A percentile compares a stretch with the other conserved stretches of the same genome.
phyloP scores from a whole-genome alignment of 1,284 basidiomycete genomes.

The Leccinum pachyderme region DNA sequence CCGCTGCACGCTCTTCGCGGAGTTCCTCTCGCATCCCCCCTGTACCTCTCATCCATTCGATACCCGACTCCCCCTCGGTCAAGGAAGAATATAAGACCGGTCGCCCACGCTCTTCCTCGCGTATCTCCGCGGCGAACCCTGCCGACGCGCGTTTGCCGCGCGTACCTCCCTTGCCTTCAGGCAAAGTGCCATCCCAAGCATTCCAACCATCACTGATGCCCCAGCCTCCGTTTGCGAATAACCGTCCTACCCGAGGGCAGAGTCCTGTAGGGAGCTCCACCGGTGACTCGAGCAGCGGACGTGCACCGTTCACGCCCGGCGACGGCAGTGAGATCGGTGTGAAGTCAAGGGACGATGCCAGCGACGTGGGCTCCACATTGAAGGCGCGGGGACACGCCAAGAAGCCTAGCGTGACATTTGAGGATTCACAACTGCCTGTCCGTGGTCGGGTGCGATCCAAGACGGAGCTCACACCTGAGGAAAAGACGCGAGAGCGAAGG shows the following conservation, averaged over 20 bases:
- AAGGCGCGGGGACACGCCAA: conserved; percentile 41
- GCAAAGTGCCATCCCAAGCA: conserved; percentile 7
- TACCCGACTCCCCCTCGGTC: conserved; percentile 35
- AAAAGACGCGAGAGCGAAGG: conserved; percentile 61
- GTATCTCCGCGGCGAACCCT: conserved; percentile 10
- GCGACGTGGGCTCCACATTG: conserved; percentile 36
- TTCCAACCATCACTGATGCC: conserved; percentile 21
- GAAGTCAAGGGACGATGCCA: conserved; percentile 28
- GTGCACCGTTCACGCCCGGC: conserved; percentile 66
- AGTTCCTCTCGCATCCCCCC: conserved; percentile 27
- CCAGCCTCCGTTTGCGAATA: conserved; percentile 49
- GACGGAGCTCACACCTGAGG: conserved; percentile 42
- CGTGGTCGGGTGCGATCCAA: conserved; percentile 33
- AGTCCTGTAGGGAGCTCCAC: conserved; percentile 74
- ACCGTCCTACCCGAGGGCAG: conserved; percentile 40
- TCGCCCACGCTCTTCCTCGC: conserved; percentile 18
- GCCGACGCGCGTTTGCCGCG: conserved; percentile 13
- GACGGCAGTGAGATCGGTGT: conserved; percentile 69
- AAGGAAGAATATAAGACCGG: conserved; percentile 21
- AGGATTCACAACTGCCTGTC: conserved; percentile 30
- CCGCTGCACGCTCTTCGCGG: conserved; percentile 22
- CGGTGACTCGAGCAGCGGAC: conserved; percentile 72
- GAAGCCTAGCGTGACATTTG: conserved; percentile 62
- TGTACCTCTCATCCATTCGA: conserved; percentile 32
- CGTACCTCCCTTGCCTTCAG: conserved; percentile 9